A percentile compares a stretch with the other conserved stretches of the same genome.
Evolutionary conservation across 768 basidiomycete genomes (phyloP).

Genomic region (Russula abietina): DNA sequence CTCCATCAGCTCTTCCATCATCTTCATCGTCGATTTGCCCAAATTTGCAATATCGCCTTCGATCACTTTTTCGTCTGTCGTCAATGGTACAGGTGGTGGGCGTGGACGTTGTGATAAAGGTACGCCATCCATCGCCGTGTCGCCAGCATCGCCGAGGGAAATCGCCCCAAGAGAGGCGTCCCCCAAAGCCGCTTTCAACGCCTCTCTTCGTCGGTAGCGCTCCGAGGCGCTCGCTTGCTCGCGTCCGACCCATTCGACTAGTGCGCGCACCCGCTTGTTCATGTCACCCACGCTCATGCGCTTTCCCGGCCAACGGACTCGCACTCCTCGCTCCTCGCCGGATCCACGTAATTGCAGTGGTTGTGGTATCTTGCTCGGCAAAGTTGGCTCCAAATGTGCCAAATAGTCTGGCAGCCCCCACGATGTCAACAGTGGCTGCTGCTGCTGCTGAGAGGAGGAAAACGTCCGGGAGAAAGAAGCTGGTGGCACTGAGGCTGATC

Average conservation of each 20-base stretch:
- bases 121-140: conserved; percentile 34
- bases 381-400: conserved; percentile 74
- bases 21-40: conserved; percentile 52
- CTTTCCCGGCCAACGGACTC: conserved; percentile 91
- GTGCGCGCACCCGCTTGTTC: conserved; percentile 86
- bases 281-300: conserved; percentile 96
- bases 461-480: conserved; percentile 51
- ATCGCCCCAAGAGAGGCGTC: conserved; percentile 22
- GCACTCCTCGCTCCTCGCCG: conserved; percentile 66
- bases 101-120: conserved; percentile 23
- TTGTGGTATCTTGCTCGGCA: conserved; percentile 69
- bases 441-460: conserved; percentile 48
- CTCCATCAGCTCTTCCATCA: conserved; percentile 89
- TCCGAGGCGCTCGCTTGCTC: conserved; percentile 76
- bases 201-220: conserved; percentile 60
- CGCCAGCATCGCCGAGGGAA: conserved; percentile 26
- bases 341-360: conserved; percentile 64
- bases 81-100: conserved; percentile 25
- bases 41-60: background rate
- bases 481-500: conserved; percentile 34
- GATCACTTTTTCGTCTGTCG: conserved; percentile 24
- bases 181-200: conserved; percentile 51
- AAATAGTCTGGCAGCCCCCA: conserved; percentile 95
- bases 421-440: conserved; percentile 71
- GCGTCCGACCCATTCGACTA: conserved; percentile 91